Evolutionary conservation across 176 grass and related monocot species (phyloP), one percentile per base, ranked within the genome.

Genomic region (Urochloa ruziziensis): DNA sequence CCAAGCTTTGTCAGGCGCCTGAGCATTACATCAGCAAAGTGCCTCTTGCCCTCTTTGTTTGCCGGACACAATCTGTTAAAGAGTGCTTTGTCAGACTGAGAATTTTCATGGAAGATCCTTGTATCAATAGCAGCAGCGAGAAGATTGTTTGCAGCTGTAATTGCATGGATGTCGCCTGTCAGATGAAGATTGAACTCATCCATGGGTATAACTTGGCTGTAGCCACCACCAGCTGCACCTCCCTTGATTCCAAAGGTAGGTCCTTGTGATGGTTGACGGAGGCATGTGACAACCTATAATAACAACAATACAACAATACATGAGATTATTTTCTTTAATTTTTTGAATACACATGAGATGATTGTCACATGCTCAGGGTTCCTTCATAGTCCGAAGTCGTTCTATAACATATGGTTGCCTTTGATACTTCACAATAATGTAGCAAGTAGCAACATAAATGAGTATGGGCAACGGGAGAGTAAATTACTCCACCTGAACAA

Each of bases 191-290:
- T 99, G 85, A 99, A 99, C 73, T 99, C 96, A 86, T 99, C 93
- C 96, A 99, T 99, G 39, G 93, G 96, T 77, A 99, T 96, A 58
- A 99, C 96, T 88, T 99, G 96, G 87, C 96, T 99, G 85, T 99
- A 99, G 29, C 96, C 96, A 53, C 96, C 96, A 77, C 96, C 96
- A 85, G 96, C 93, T 82, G 96, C 96, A 72, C 96, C 96, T 27
- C 93, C 96, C 83, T 99, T 99, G 47, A 96, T 99, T 74, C 96
- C 96, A 82, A 99, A 99, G 28, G 96, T 99, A 36, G 93, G 96
- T 12, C 96, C 96, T 85, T 99, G 96, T 62, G 96, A 99, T 80
- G 93, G 96, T 80, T 99, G 96, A 71, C 93, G 93, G 12, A 99
- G 73, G 79, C 96, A 96, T 43, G 96, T 96, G 47, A 96, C 65